phyloP scores from a whole-genome alignment of 1,284 basidiomycete species.

The Cutaneotrichosporon sp. region DNA sequence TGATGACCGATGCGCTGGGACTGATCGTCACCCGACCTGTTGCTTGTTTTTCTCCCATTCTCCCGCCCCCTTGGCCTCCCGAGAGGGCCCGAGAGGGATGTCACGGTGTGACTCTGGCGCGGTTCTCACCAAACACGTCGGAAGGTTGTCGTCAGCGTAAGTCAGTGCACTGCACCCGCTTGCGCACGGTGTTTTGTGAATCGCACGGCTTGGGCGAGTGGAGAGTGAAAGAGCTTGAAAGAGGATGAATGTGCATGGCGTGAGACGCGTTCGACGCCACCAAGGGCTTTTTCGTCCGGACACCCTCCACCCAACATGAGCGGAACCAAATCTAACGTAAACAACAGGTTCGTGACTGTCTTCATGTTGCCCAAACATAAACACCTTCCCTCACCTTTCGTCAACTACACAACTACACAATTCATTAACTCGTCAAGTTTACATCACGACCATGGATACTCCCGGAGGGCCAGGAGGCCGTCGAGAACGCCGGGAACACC shows the following conservation, averaged over 20 bases:
- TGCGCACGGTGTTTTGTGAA: neutral
- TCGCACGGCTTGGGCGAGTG: neutral
- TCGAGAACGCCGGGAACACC: constrained; percentile 25
- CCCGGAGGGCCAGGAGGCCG: neutral
- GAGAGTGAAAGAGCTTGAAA: neutral
- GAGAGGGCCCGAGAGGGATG: neutral
- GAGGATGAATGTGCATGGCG: neutral
- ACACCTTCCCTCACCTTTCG: neutral
- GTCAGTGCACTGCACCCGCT: neutral
- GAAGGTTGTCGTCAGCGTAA: neutral
- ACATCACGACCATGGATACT: neutral
- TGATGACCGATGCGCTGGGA: neutral
- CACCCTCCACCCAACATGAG: neutral
- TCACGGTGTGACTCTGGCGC: neutral
- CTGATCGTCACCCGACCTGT: neutral
- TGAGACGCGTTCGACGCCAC: neutral
- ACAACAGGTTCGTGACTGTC: neutral
- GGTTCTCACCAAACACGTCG: neutral
- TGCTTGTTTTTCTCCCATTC: neutral
- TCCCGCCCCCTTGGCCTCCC: neutral
- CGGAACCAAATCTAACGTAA: constrained; percentile 1
- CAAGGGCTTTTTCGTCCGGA: neutral
- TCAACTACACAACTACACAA: neutral
- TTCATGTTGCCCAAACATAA: neutral
- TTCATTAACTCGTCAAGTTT: neutral